Base-by-base conservation (phyloP, 2,329 filamentous ascomycete genomes). In the Penicillium palitans region DNA sequence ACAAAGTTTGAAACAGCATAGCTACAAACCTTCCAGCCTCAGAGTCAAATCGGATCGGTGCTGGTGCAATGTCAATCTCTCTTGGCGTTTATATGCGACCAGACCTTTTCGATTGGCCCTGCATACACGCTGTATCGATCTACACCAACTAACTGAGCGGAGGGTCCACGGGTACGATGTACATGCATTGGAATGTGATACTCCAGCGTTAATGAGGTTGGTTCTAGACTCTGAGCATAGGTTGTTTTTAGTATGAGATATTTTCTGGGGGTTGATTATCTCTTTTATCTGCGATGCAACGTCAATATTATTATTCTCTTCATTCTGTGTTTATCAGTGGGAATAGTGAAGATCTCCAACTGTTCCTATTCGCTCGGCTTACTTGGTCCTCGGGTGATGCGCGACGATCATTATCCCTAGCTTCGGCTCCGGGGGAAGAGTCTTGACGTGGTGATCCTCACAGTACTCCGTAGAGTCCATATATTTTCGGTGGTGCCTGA, bases 101-200 rank as follows among this genome's bases (percentile, higher is more conserved):
- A 40, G n/a, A 13, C 13, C 8, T 37, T 48, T 48, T 48, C 9
- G 9, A 48, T 25, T 48, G 46, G 31, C 19, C 15, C 19, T 10
- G 46, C 29, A 35, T 35, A 35, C 46, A 35, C 19, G 19, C 29
- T 35, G n/a, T 35, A 48, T 29, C 3, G 19, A 48, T 35, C 31
- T 48, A 25, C 31, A 48, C 39, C 12, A 13, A 17, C 25, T 17
- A 17, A 25, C 2, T 48, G 31, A n/a, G 19, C 12, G 6, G 21
- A 25, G 8, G 2, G 6, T 25, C 25, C 25, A 25, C 25, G 25
- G 25, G 3, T 48, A 35, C 31, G 6, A 35, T 24, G 19, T 49
- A 56, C 60, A 61, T 67, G 62, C 63, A 66, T 64, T 65, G 65
- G 65, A 66, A 67, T 67, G 65, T 67, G 65, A 65, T 45, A 45